A percentile compares a stretch with the other conserved stretches of the same genome.
Conservation (phyloP, 352 stramenopile species). For the Elongisporangium anandrum region DNA sequence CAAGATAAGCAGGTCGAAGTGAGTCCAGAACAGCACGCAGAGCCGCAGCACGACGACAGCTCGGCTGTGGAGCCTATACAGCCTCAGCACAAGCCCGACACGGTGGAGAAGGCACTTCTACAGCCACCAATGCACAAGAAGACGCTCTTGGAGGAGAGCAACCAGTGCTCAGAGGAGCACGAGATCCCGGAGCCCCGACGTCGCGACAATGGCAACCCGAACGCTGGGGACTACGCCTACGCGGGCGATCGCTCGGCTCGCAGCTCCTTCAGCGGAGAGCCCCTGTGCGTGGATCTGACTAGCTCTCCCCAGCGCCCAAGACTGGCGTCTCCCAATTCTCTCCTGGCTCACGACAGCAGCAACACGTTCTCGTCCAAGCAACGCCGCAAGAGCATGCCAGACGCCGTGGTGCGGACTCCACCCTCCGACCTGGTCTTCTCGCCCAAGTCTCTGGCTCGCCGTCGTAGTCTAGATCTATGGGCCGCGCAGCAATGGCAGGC, state of each 20-base stretch:
- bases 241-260: conserved; percentile 2
- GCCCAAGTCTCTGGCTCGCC: conserved; percentile 27
- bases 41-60: conserved; percentile 4
- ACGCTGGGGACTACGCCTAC: conserved; percentile 17
- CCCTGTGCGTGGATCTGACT: conserved; percentile 22
- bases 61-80: not conserved
- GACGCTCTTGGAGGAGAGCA: conserved; percentile 13
- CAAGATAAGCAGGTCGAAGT: conserved; percentile 8
- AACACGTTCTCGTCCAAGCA: conserved; percentile 8
- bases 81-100: conserved; percentile 11
- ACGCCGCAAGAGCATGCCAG: conserved; percentile 15
- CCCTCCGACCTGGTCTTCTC: conserved; percentile 8
- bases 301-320: conserved; percentile 26
- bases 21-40: conserved; percentile 7
- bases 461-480: conserved; percentile 54
- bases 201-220: conserved; percentile 30
- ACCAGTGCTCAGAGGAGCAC: conserved; percentile 20
- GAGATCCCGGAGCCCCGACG: conserved; percentile 9
- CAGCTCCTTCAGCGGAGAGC: conserved; percentile 8
- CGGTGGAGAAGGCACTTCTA: conserved; percentile 3
- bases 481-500: conserved; percentile 32
- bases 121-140: conserved; percentile 13
- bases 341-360: conserved; percentile 15
- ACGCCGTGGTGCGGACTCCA: conserved; percentile 1
- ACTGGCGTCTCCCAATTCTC: conserved; percentile 32